Evolutionary conservation across 1,139 yeast genomes (phyloP).

Genomic region (Suhomyces coccinellae): DNA sequence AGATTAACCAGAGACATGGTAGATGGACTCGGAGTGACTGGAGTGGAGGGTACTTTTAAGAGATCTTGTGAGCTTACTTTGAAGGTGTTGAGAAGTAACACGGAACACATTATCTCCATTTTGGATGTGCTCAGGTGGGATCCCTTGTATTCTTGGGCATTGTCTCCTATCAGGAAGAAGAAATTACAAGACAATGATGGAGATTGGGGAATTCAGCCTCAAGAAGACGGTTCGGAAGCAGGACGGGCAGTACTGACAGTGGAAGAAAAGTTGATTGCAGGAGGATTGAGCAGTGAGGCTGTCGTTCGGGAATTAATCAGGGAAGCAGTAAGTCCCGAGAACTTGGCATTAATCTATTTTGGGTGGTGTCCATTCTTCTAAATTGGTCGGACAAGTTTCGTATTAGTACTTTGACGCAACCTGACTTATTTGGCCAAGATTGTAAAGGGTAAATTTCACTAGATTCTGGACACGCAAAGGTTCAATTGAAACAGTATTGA

Average conservation of each 20-base stretch:
- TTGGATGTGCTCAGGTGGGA: constrained; percentile 87
- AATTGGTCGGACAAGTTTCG: not conserved
- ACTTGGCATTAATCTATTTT: constrained; percentile 71
- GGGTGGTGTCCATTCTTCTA: constrained; percentile 77
- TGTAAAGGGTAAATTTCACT: no score
- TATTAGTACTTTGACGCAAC: no score
- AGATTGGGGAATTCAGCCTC: constrained; percentile 26
- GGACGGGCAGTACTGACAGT: constrained; percentile 76
- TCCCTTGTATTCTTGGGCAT: constrained; percentile 88
- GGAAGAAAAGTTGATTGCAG: constrained; percentile 62
- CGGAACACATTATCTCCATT: constrained; percentile 73
- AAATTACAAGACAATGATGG: constrained; percentile 51
- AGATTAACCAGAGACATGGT: constrained; percentile 86
- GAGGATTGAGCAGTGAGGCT: constrained; percentile 79
- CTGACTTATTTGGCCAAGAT: no score
- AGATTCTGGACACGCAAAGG: not conserved
- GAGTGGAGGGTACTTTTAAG: constrained; percentile 73
- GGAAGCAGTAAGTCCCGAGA: constrained; percentile 68
- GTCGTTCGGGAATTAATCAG: constrained; percentile 76
- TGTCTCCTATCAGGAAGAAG: constrained; percentile 66
- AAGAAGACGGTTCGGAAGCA: constrained; percentile 71
- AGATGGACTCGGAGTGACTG: constrained; percentile 89
- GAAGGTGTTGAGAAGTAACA: constrained; percentile 62
- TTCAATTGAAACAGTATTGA: no score
- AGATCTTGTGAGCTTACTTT: constrained; percentile 75